Base-by-base conservation (phyloP, 2,329 filamentous ascomycete species). In the Immersiporthe knoxdaviesiana region DNA sequence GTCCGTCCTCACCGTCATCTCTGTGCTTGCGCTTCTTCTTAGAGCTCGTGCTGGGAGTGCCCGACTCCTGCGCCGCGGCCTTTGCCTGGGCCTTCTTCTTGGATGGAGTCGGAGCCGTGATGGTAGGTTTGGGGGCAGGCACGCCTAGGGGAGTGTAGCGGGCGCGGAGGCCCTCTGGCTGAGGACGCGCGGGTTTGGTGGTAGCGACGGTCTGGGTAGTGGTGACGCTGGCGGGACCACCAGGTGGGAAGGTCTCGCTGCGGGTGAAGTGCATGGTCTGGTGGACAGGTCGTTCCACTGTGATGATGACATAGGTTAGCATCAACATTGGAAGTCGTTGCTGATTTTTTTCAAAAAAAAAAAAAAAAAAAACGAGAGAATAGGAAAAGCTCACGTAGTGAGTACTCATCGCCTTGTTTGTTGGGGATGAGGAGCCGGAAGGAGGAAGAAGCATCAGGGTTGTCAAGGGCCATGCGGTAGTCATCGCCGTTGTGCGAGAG, bases 121-220 rank as follows among this genome's bases (percentile, higher is more conserved):
- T 63, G 12, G 68, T 58, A 14, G 74, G 73, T 32, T 74, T 77
- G 11, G 81, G 72, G 58, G 41, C 39, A 16, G 70, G 70, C 30
- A 87, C 82, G 37, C 91, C 91, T 59, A 91, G 86, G 1, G 91
- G 91, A 66, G 85, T 85, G 78, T 87, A 93, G 44, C 91, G 87
- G 78, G 89, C 86, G 74, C 85, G 88, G 66, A 94, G 80, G 8
- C 88, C 90, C 74, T 86, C 84, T 1, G 92, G 91, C 77, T 94
- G 92, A 60, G 86, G 82, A 70, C 90, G 86, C 63, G 88, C 82
- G 1, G 84, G 77, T 70, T 82, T 87, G 68, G 84, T 81, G 5
- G 85, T 80, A 21, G 70, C 76, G 16, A 78, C 62, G 70, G 77
- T 74, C 77, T 80, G 71, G 77, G 81, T 78, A 78, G 84, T 71